Conservation (phyloP, 2,329 filamentous ascomycete genomes). For the Hypoxylon rubiginosum region DNA sequence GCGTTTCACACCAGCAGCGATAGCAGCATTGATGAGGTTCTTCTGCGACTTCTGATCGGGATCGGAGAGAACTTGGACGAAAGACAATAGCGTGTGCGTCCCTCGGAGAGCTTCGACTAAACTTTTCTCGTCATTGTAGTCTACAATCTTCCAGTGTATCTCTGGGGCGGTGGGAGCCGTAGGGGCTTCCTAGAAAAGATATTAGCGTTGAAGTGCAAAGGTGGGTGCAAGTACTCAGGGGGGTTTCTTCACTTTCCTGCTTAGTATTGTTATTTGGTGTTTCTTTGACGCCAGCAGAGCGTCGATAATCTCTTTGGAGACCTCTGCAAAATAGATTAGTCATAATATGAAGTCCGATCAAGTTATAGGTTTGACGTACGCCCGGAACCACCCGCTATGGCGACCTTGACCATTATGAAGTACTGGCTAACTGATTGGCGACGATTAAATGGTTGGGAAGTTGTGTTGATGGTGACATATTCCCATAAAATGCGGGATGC, state of each 20-base stretch:
- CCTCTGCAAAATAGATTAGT: conserved; percentile 55
- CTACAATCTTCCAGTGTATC: conserved; percentile 57
- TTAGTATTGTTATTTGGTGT: conserved; percentile 67
- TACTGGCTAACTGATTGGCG: not conserved
- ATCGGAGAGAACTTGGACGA: conserved; percentile 57
- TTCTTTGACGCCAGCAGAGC: conserved; percentile 61
- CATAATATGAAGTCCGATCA: not conserved
- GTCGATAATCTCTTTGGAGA: conserved; percentile 67
- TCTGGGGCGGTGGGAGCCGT: conserved; percentile 35
- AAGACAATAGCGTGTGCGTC: conserved; percentile 67
- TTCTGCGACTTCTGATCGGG: conserved; percentile 60
- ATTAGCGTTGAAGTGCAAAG: conserved; percentile 10
- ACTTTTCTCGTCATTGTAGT: conserved; percentile 59
- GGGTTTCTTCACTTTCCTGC: conserved; percentile 56
- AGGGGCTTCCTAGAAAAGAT: conserved; percentile 45
- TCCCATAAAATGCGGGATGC: not conserved
- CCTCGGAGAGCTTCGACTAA: conserved; percentile 59
- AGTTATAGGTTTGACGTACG: conserved; percentile 49
- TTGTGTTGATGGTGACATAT: conserved; percentile 5
- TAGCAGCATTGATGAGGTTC: conserved; percentile 70
- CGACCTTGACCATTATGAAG: conserved; percentile 59
- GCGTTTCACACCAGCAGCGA: conserved; percentile 70
- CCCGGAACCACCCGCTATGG: conserved; percentile 60
- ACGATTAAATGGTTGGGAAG: not conserved
- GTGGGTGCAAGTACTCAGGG: not conserved